Base-by-base conservation (phyloP, 306 rosid genomes). In the Pyrus betulifolia region DNA sequence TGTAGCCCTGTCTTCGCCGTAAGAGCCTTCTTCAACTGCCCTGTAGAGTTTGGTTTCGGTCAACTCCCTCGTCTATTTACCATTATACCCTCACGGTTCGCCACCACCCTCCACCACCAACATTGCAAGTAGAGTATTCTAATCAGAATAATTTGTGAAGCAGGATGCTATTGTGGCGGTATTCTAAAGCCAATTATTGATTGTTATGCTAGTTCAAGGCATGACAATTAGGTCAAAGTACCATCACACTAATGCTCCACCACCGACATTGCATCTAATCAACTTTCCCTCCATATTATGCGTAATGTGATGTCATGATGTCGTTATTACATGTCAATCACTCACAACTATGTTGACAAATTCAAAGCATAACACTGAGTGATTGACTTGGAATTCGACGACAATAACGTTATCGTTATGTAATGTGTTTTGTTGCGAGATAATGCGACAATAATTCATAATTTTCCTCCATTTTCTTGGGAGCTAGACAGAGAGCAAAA, bases 21-120 rank as follows among this genome's bases (percentile, higher is more conserved):
- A 65, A 91, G 69, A 40, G 81, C 13, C 92, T 89, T 93, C 92
- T 89, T 93, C 91, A 93, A 82, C 75, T 88, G 97, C 75, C 96
- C 98, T 93, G 91, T 21, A 61, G 2, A 44, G 11, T 10, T 65
- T 30, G 11, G 68, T 35, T 61, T 25, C 76, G 3, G 40, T 46
- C 42, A 70, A 70, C 19, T 30, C 27, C 15, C 27, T 19, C 23
- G 78, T 11, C 31, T 21, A 8, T 62, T 54, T 22, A 82, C 74
- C 28, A 38, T 42, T 40, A 55, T 28, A 67, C 28, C 69, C 74
- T 38, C 67, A 63, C 6, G 22, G 18, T 71, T 21, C 65, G 8
- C 4, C 64, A 18, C 21, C n/a, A 8, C 54, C 54, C 13, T 62
- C 30, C 27, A 1, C 76, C 63, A 76, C 66, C 21, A 15, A 27